Percentiles rank a stretch among this genome's conserved stretches.
These are phyloP conservation scores for Taxillus chinensis DNA, from an alignment of 164 flowering plant species.

Conservation along the genomic window DNA sequence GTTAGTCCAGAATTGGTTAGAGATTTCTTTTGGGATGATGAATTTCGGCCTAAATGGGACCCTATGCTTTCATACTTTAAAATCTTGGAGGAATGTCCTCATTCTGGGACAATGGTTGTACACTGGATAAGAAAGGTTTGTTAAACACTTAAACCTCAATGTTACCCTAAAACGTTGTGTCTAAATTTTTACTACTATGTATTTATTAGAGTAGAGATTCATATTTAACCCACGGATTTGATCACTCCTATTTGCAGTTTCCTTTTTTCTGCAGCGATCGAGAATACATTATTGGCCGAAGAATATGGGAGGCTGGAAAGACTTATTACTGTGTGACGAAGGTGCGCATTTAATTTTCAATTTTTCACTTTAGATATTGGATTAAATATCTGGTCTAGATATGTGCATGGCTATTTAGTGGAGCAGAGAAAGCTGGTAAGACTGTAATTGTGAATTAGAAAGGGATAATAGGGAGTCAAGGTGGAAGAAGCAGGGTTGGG, in stretches of 20 bases:
- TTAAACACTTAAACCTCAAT: neutral
- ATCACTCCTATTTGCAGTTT: conserved; percentile 44
- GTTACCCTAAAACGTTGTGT: no score
- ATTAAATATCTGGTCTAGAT: neutral
- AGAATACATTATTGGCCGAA: conserved; percentile 82
- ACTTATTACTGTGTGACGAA: conserved; percentile 82
- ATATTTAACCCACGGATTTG: neutral
- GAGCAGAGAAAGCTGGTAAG: no score
- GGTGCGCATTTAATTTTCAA: conserved; percentile 26
- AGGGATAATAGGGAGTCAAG: no score
- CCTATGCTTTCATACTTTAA: conserved; percentile 69
- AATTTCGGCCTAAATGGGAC: conserved; percentile 93
- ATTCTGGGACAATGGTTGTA: conserved; percentile 59
- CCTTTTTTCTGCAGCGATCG: conserved; percentile 98
- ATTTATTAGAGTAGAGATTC: neutral
- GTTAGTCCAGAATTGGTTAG: conserved; percentile 86
- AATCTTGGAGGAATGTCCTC: conserved; percentile 64
- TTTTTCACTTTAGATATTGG: neutral
- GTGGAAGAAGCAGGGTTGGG: no score
- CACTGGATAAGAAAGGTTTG: conserved; percentile 96
- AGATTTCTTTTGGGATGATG: conserved; percentile 99
- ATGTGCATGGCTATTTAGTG: no score
- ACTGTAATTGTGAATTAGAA: no score
- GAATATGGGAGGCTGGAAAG: conserved; percentile 88
- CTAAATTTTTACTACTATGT: neutral